Percentiles rank a stretch among this genome's conserved stretches.
Evolutionary conservation across 2,329 filamentous ascomycete genomes (phyloP).

Genomic region (Curvularia sp.): DNA sequence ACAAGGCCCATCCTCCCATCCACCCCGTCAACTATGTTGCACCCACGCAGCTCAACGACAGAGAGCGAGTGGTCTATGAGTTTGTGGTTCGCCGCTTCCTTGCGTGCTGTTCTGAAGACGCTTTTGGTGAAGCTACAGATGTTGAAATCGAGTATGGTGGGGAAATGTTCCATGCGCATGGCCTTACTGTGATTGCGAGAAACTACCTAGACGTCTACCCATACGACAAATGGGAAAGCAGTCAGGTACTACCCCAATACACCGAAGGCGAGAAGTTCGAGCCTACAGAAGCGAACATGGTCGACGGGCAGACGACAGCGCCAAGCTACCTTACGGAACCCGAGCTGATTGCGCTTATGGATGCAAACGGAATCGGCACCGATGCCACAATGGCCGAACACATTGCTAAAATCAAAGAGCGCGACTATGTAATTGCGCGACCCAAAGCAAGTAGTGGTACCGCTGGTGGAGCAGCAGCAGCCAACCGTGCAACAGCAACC

Average conservation of each 20-base stretch:
- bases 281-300: conserved; percentile 86
- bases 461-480: conserved; percentile 51
- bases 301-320: conserved; percentile 85
- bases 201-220: conserved; percentile 97
- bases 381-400: conserved; percentile 99
- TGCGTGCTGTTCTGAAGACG: conserved; percentile 94
- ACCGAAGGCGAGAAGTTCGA: conserved; percentile 81
- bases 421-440: conserved; percentile 81
- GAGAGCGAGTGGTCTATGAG: conserved; percentile 84
- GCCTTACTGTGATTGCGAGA: conserved; percentile 81
- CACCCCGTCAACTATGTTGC: conserved; percentile 89
- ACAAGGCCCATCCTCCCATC: conserved; percentile 96
- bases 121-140: conserved; percentile 83
- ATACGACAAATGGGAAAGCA: conserved; percentile 96
- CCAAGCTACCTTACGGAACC: conserved; percentile 92
- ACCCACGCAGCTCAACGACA: conserved; percentile 64
- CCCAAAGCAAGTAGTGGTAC: conserved; percentile 52
- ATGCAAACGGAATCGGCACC: conserved; percentile 96
- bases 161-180: conserved; percentile 82
- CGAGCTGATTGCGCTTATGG: conserved; percentile 95
- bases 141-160: conserved; percentile 84
- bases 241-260: conserved; percentile 80
- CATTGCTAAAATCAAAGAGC: conserved; percentile 91
- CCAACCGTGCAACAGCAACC: conserved; percentile 51
- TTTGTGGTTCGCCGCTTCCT: conserved; percentile 92